Evolutionary conservation across 1,284 basidiomycete genomes (phyloP).

Genomic region (Fomitopsis betulina): DNA sequence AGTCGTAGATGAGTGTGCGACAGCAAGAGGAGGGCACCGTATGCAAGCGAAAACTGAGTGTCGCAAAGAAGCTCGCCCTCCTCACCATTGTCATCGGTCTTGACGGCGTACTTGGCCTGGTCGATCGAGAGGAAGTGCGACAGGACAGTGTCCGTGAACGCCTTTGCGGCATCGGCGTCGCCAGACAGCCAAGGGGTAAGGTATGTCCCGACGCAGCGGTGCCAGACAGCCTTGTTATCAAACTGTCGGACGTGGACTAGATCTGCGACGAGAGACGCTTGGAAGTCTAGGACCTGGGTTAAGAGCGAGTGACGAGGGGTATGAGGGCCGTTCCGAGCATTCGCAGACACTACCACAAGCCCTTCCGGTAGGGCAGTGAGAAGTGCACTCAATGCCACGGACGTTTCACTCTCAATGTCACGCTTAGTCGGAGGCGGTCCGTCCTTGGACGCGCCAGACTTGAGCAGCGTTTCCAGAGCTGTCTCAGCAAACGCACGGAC

Average conservation of each 20-base stretch:
- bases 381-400: conserved; percentile 51
- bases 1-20: conserved; percentile 94
- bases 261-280: conserved; percentile 73
- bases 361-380: conserved; percentile 56
- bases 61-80: conserved; percentile 90
- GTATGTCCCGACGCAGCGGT: conserved; percentile 68
- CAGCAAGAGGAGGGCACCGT: conserved; percentile 91
- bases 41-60: conserved; percentile 94
- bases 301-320: conserved; percentile 46
- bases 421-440: conserved; percentile 63
- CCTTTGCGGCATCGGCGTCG: conserved; percentile 38
- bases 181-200: conserved; percentile 60
- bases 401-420: conserved; percentile 60
- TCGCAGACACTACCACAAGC: conserved; percentile 38
- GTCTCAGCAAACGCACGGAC: conserved; percentile 89
- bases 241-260: conserved; percentile 70
- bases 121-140: conserved; percentile 78
- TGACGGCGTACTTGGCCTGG: conserved; percentile 51
- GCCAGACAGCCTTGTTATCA: conserved; percentile 63
- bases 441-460: conserved; percentile 75
- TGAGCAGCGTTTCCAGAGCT: conserved; percentile 71
- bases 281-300: conserved; percentile 58
- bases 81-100: conserved; percentile 46
- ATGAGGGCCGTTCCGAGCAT: conserved; percentile 43
- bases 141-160: conserved; percentile 63